Evolutionary conservation across 495 filamentous ascomycete species (phyloP), one percentile per base, ranked within the genome.

Genomic region (Aspergillus cristatus): DNA sequence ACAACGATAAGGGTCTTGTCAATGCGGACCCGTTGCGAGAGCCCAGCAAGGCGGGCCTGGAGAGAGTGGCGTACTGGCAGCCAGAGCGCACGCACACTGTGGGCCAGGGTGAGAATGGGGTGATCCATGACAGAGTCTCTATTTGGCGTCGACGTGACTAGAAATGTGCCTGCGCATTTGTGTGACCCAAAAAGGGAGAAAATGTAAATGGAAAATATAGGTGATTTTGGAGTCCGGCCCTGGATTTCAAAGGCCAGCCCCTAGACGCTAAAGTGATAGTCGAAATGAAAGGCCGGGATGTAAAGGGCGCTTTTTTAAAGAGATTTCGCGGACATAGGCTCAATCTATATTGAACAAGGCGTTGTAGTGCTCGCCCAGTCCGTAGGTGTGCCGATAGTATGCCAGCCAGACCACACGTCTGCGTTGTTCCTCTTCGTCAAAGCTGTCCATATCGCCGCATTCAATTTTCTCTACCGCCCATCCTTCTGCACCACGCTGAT

Each of bases 301-400:
- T 32, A 41, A 41, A 38, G 36, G 36, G 26, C 36, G 26, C 36
- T 38, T 38, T 38, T 38, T 38, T 38, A 38, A 30, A 41, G 38
- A 34, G 35, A 41, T 42, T 35, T 42, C 39, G 39, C 32, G 39
- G 39, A 42, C 39, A 42, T 42, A 42, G 39, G 39, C n/a, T n/a
- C n/a, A n/a, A n/a, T n/a, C n/a, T n/a, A n/a, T n/a, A n/a, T n/a
- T n/a, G n/a, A 26, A 6, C 11, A 98, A 62, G 14, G 89, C 94
- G 52, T 97, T 98, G 63, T 96, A 98, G 64, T 98, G 91, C 69
- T 96, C 90, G 10, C 91, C 91, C n/a, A 97, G 65, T 2, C 88
- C 88, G 65, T 86, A 96, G 36, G 79, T 79, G 64, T 96, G 88
- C 42, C 82, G 70, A 61, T 97, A 97, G 61, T 97, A 98, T 15